Base-by-base conservation (phyloP, 148 eudicot genomes). In the Cornus controversa region DNA sequence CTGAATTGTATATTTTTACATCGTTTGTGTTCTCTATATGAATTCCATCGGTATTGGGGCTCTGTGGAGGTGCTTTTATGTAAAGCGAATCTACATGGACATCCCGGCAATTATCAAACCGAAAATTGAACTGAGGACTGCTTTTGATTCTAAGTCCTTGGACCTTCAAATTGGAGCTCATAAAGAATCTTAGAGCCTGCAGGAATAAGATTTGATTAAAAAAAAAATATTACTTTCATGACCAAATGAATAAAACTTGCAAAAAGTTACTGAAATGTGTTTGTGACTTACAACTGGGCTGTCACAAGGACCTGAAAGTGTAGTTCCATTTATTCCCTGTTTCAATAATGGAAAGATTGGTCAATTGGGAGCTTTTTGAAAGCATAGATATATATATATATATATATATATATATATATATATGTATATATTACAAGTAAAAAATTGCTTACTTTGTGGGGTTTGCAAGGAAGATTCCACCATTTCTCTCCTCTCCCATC, bases 391-490 rank as follows among this genome's bases (percentile, higher is more conserved):
- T 10, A 57, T 18, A 57, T 18, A 0, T 45, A n/a, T 2, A 47
- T 10, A 11, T 1, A 8, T 10, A 57, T 18, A 57, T 18, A 57
- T 2, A 57, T 18, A 57, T 14, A 24, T 29, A 73, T 13, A 23
- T 18, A 64, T 34, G 10, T 37, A 2, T 66, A 34, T 16, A 45
- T 7, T 10, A 14, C 20, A n/a, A 45, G 57, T 25, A 20, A 42
- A 68, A 78, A 57, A 47, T 22, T 45, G 62, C 82, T 25, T 83
- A 93, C 97, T 84, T 83, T 93, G 85, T 95, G 98, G 80, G 97
- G 98, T 83, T 95, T 95, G 87, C 98, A 95, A 31, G 97, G 90
- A 74, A 95, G 93, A 82, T 90, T 76, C 98, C 98, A 93, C 98
- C 98, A 95, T 69, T 92, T 91, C 42, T 91, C 87, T 85, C 98